These are phyloP conservation scores for Athelia sp. DNA, from an alignment of 1,284 basidiomycete genomes.

Conservation along the genomic window DNA sequence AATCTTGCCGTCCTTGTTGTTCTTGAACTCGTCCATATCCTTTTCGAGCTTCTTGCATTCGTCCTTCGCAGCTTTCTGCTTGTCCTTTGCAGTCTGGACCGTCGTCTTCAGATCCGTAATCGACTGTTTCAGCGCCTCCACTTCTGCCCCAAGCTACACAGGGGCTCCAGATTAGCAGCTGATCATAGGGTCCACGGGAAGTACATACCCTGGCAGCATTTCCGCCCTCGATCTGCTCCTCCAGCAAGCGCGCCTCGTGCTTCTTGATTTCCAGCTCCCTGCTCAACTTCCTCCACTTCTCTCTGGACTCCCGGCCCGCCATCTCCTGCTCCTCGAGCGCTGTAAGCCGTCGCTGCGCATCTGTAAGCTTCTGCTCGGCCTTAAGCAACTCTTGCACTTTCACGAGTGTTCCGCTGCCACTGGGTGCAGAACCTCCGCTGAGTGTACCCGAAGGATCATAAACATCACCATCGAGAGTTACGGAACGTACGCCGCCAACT, in stretches of 20 bases:
- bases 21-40: slow-evolving; percentile 98
- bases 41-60: slow-evolving; percentile 87
- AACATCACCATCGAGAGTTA: slow-evolving; percentile 93
- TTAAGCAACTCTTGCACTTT: slow-evolving; percentile 82
- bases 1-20: slow-evolving; percentile 97
- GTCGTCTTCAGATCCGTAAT: slow-evolving; percentile 67
- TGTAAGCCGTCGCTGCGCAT: slow-evolving; percentile 47
- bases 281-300: slow-evolving; percentile 63
- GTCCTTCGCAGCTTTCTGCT: slow-evolving; percentile 70
- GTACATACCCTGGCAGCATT: slow-evolving; percentile 81
- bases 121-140: slow-evolving; percentile 67
- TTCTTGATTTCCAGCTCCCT: slow-evolving; percentile 85
- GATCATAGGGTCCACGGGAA: neutral
- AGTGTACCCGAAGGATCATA: slow-evolving; percentile 96
- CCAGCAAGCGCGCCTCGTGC: slow-evolving; percentile 81
- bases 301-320: slow-evolving; percentile 51
- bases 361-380: slow-evolving; percentile 47
- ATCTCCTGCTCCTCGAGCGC: slow-evolving; percentile 59
- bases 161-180: slow-evolving; percentile 2
- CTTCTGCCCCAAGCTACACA: slow-evolving; percentile 73
- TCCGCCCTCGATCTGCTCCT: slow-evolving; percentile 85
- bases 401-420: slow-evolving; percentile 71
- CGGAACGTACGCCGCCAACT: slow-evolving; percentile 70
- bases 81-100: slow-evolving; percentile 65
- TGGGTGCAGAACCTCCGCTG: slow-evolving; percentile 87